Base-by-base conservation (phyloP, 2,329 filamentous ascomycete species). In the Bipolaris cookei region DNA sequence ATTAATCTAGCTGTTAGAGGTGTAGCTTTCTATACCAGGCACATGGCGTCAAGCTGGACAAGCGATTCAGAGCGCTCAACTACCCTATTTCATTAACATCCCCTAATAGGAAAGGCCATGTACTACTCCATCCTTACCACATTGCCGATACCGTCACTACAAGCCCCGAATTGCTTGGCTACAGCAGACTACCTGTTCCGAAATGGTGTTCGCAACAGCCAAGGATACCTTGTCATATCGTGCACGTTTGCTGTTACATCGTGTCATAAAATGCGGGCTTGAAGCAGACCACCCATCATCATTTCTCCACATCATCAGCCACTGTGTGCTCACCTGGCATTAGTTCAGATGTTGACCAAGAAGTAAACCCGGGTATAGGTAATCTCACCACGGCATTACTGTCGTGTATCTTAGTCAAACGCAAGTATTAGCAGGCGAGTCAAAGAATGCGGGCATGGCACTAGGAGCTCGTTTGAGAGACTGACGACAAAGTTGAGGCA, bases 181-280 rank as follows among this genome's bases (percentile, higher is more conserved):
- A 35, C n/a, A 48, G 32, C 18, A 48, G 32, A 8, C 14, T 38
- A 28, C 20, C 25, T 23, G 1, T 23, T 8, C 18, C 34, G 16
- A 35, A 48, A 48, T 37, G 14, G 14, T 14, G 34, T 25, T 18
- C 8, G 6, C 20, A 6, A 25, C 7, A 34, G 8, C 14, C 34
- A 16, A 21, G 45, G 45, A 25, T 48, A 13, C 45, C 45, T 18
- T 32, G 45, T 10, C 11, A 48, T 14, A 16, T 21, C 20, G 21
- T 37, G 34, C 45, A 38, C 23, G 5, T 25, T 23, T 23, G 32
- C 32, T n/a, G 45, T 48, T 37, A 48, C 45, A 48, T 48, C 45
- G 32, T 48, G 20, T 21, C 25, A 48, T 21, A 28, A 48, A 48
- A 23, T 37, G 34, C 25, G 34, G 21, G n/a, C 18, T 37, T 48